These are phyloP conservation scores for Oenanthe javanica DNA, from an alignment of 140 eudicot species.

Conservation along the genomic window DNA sequence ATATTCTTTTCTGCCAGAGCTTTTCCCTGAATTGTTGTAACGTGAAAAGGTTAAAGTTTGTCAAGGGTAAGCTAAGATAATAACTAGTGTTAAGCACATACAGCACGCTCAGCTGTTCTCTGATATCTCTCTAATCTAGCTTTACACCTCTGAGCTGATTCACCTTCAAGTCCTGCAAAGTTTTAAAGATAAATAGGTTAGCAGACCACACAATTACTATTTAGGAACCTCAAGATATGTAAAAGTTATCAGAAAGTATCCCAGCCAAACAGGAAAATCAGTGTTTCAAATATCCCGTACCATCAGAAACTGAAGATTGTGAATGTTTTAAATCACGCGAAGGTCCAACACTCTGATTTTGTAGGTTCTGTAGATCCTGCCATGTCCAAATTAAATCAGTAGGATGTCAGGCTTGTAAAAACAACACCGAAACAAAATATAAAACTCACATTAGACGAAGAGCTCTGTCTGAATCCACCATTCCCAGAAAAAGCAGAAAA, in stretches of 20 bases:
- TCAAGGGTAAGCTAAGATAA: not conserved
- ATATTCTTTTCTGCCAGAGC: conserved; percentile 11
- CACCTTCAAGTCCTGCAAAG: conserved; percentile 53
- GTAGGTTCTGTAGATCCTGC: conserved; percentile 24
- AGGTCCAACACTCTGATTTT: conserved; percentile 33
- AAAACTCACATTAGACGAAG: conserved; percentile 50
- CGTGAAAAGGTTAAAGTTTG: conserved; percentile 8
- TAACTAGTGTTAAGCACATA: conserved; percentile 27
- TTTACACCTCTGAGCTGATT: conserved; percentile 89
- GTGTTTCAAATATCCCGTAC: conserved; percentile 25
- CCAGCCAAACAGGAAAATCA: not conserved
- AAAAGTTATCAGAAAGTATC: not conserved
- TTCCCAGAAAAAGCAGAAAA: conserved; percentile 27
- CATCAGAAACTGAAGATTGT: conserved; percentile 48
- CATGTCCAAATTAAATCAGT: conserved; percentile 18
- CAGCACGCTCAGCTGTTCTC: conserved; percentile 95
- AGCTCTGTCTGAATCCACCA: conserved; percentile 47
- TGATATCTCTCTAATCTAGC: conserved; percentile 92
- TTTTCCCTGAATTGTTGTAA: conserved; percentile 57
- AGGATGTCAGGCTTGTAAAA: not conserved
- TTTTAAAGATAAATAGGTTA: conserved; percentile 8
- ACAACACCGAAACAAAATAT: conserved; percentile 5
- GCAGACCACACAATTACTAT: not conserved
- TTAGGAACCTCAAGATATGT: conserved; percentile 4
- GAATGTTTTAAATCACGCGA: conserved; percentile 37